phyloP scores from a whole-genome alignment of 2,329 filamentous ascomycete species.

The Diaporthe velutina region DNA sequence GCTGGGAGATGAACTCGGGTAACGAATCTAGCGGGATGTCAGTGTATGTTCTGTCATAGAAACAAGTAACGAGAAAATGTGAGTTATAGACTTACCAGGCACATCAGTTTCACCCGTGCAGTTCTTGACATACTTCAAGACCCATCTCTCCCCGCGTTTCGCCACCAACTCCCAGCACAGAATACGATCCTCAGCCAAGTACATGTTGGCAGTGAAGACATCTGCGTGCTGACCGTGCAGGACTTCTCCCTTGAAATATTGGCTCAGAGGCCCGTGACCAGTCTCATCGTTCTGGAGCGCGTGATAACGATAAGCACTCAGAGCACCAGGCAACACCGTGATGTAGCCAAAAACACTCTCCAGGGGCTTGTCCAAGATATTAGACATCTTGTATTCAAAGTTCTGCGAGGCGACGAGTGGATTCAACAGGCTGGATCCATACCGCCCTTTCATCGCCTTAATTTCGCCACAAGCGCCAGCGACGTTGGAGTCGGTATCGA shows the following conservation, averaged over 20 bases:
- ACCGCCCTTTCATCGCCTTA: conserved; percentile 93
- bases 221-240: conserved; percentile 96
- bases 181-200: conserved; percentile 89
- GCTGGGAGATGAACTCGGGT: conserved; percentile 96
- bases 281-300: conserved; percentile 97
- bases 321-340: conserved; percentile 92
- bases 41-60: not conserved
- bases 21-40: conserved; percentile 76
- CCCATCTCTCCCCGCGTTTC: conserved; percentile 94
- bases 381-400: conserved; percentile 99
- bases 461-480: conserved; percentile 98
- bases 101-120: conserved; percentile 99
- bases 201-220: conserved; percentile 98
- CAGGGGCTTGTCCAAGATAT: conserved; percentile 96
- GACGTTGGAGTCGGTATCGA: conserved; percentile 97
- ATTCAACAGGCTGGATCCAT: conserved; percentile 86
- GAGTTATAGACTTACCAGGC: conserved; percentile 74
- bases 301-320: conserved; percentile 96
- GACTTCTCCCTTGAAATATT: conserved; percentile 99
- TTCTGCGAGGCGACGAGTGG: conserved; percentile 97
- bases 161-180: conserved; percentile 96
- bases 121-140: conserved; percentile 96
- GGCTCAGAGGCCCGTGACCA: conserved; percentile 92
- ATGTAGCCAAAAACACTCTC: conserved; percentile 99
- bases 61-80: not conserved